Evolutionary conservation across 2,329 filamentous ascomycete genomes (phyloP).

Genomic region (Trichoderma sp.): DNA sequence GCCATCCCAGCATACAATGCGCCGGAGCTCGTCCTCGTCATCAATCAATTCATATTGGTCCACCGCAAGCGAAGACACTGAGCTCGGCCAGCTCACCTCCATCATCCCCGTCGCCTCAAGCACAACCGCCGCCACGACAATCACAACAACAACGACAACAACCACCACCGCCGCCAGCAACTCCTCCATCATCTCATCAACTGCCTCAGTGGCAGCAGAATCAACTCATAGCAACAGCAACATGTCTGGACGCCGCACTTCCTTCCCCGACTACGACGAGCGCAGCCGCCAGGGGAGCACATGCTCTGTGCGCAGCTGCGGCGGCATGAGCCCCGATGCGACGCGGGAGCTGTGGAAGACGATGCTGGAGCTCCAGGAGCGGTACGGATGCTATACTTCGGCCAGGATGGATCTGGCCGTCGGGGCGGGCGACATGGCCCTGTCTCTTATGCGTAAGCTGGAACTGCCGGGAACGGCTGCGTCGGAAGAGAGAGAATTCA

Average conservation of each 20-base stretch:
- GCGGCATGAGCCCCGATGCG: constrained; percentile 43
- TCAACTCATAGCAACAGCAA: neutral
- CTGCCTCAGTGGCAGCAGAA: neutral
- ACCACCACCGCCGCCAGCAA: constrained; percentile 4
- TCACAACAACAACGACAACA: neutral
- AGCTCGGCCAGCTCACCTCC: constrained; percentile 12
- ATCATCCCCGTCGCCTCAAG: constrained; percentile 8
- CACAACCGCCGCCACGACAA: constrained; percentile 19
- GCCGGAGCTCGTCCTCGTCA: constrained; percentile 31
- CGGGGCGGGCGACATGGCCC: constrained; percentile 44
- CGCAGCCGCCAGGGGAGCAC: constrained; percentile 36
- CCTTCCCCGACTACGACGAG: constrained; percentile 25
- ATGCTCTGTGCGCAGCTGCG: constrained; percentile 39
- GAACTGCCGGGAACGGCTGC: neutral
- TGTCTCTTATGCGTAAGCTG: constrained; percentile 50
- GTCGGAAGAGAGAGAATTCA: neutral
- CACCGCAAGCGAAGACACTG: constrained; percentile 27
- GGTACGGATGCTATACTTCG: constrained; percentile 54
- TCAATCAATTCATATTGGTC: constrained; percentile 31
- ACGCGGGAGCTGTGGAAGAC: constrained; percentile 50
- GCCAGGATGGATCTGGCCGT: constrained; percentile 52
- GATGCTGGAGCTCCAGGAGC: constrained; percentile 52
- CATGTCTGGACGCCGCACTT: constrained; percentile 21
- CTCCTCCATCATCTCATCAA: neutral
- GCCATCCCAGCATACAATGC: constrained; percentile 8